Evolutionary conservation across 257 asterid species (phyloP), one percentile per base, ranked within the genome.

Genomic region (Nicotiana tabacum): DNA sequence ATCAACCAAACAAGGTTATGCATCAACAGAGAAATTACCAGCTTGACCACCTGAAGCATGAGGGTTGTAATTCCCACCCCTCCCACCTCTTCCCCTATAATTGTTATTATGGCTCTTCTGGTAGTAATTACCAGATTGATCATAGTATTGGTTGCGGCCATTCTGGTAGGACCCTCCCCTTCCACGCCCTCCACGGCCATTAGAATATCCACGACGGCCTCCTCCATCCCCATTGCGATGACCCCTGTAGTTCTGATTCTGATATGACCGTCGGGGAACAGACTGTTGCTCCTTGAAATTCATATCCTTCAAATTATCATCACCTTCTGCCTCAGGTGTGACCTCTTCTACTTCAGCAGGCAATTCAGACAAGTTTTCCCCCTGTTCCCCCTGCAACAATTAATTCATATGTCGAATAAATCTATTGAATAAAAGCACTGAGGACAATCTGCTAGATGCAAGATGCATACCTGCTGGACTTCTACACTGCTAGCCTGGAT

Each of bases 1-100:
- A 43, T 43, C 51, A 43, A 9, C 51, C 51, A 65, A 72, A 66
- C 48, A 24, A 57, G 70, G 85, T 91, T 82, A 91, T 39, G 92
- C 89, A 68, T 87, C 92, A 56, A 78, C 87, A 51, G 81, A 83
- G 3, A 85, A 91, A 18, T 83, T 83, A 2, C 85, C 78, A 57
- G 74, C 83, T 69, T 68, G 83, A 68, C 53, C 86, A 13, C 87
- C 80, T 17, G 84, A 66, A 61, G 85, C 91, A 39, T 83, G 72
- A 84, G 86, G 55, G 80, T 57, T 81, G 70, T 84, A 81, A 83
- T 86, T 87, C 35, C 87, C 91, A 64, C 91, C 94, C 87, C 92
- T 84, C 61, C 94, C 91, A 13, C 96, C 92, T 81, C 94, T 84
- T 82, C 92, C 93, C 87, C 96, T 83, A 86, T 80, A 85, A 56